Conservation (phyloP, 2,329 filamentous ascomycete genomes). For the Aspergillus bombycis region DNA sequence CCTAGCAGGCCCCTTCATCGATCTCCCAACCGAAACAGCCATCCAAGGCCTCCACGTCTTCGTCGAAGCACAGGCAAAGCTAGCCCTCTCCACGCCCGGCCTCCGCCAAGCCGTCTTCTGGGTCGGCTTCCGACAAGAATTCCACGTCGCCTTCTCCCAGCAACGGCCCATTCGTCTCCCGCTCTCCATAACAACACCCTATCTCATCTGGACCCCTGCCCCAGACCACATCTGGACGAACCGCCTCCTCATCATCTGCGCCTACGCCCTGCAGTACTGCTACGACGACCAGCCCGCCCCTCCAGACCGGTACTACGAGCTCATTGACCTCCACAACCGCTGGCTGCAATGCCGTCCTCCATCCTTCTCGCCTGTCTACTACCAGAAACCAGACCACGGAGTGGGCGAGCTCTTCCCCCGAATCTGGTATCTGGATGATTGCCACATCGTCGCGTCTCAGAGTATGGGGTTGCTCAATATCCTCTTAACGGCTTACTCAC, state of each 20-base stretch:
- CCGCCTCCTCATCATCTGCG: constrained; percentile 61
- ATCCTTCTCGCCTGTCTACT: background rate
- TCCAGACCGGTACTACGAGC: background rate
- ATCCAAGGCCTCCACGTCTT: background rate
- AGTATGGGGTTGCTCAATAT: background rate
- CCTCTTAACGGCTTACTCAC: background rate
- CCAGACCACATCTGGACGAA: constrained; percentile 47
- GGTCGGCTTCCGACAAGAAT: constrained; percentile 46
- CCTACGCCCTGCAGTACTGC: constrained; percentile 64
- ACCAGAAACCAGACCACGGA: background rate
- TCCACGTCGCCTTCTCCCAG: constrained; percentile 48
- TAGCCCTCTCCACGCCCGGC: constrained; percentile 2
- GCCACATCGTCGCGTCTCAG: background rate
- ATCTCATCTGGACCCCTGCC: background rate
- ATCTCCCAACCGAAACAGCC: background rate
- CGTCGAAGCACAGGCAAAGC: background rate
- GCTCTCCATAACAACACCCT: background rate
- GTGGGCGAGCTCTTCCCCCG: background rate
- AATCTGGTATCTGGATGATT: background rate
- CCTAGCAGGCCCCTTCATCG: background rate
- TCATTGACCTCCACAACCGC: background rate
- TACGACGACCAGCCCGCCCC: background rate
- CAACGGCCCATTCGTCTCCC: constrained; percentile 33
- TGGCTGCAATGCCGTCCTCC: background rate
- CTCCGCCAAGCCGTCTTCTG: constrained; percentile 20